Base-by-base conservation (phyloP, 352 stramenopile genomes). In the Phytophthora idaei region DNA sequence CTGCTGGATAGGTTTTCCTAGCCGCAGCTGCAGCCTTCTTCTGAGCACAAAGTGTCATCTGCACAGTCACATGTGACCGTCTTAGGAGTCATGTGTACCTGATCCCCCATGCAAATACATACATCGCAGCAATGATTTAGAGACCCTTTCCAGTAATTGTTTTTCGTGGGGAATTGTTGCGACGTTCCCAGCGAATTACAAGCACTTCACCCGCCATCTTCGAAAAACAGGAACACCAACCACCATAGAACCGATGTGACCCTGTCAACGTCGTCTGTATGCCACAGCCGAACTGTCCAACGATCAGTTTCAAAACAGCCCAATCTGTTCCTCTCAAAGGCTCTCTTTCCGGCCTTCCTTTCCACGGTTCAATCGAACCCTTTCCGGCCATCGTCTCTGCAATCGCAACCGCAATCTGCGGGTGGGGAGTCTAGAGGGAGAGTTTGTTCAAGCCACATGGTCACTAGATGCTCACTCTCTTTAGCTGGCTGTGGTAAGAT, bases 381-480 rank as follows among this genome's bases (percentile, higher is more conserved):
- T 37, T 53, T 48, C 28, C 56, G 9, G 31, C 29, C 37, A 61
- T 34, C 7, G 29, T 45, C 11, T 54, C 54, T 53, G 54, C 41
- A 42, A 25, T 60, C 15, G 12, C 12, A 52, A 41, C 48, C 48
- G 3, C 27, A 41, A 39, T 5, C 46, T 52, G 48, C 28, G n/a
- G 31, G 27, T 45, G 36, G 34, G 14, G 34, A 14, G 21, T 46
- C 21, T 32, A 11, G 50, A 57, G 34, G 31, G 47, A 65, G 58
- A 59, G 47, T 55, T 42, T 39, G 34, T 36, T 27, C 34, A 53
- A 52, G 53, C 54, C 53, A 69, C 61, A 48, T 69, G 61, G 61
- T 21, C 21, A 21, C 21, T 21, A 21, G 21, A 21, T 21, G 21
- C 21, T 37, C 37, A 47, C 62, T 65, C 54, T 52, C 37, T 65